A percentile compares a stretch with the other conserved stretches of the same genome.
These are phyloP conservation scores for Leccinum subtestaceum DNA, from an alignment of 768 basidiomycete species.

Conservation along the genomic window DNA sequence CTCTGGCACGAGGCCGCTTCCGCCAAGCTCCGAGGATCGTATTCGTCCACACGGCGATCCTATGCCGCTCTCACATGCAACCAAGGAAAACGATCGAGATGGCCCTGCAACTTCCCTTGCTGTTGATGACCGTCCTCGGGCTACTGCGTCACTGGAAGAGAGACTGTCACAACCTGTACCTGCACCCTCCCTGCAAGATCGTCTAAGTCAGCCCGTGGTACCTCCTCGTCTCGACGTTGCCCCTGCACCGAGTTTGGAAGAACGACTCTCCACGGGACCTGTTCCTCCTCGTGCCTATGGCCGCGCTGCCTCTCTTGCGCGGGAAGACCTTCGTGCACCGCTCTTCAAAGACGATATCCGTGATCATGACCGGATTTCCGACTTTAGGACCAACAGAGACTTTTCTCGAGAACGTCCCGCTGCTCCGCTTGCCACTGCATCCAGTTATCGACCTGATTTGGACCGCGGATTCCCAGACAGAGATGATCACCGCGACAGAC, in stretches of 20 bases:
- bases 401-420: constrained; percentile 37
- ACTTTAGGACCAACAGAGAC: constrained; percentile 31
- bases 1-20: constrained; percentile 15
- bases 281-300: constrained; percentile 23
- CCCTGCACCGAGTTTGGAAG: constrained; percentile 39
- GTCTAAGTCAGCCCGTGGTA: constrained; percentile 32
- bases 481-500: constrained; percentile 30
- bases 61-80: constrained; percentile 12
- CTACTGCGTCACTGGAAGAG: constrained; percentile 36
- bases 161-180: constrained; percentile 35
- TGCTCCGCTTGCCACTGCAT: constrained; percentile 8
- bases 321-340: constrained; percentile 35
- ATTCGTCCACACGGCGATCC: constrained; percentile 18
- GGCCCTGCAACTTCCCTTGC: constrained; percentile 15
- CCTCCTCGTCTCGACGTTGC: constrained; percentile 21
- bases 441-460: constrained; percentile 40
- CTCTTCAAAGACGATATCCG: constrained; percentile 29
- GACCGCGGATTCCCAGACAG: constrained; percentile 35
- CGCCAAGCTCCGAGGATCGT: constrained; percentile 22
- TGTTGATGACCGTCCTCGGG: constrained; percentile 29
- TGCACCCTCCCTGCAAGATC: constrained; percentile 38
- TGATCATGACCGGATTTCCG: constrained; percentile 24
- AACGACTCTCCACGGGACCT: constrained; percentile 38
- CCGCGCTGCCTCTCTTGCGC: constrained; percentile 28
- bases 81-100: constrained; percentile 30